Conservation (phyloP, 2,329 filamentous ascomycete species). For the Sarocladium brachiariae region DNA sequence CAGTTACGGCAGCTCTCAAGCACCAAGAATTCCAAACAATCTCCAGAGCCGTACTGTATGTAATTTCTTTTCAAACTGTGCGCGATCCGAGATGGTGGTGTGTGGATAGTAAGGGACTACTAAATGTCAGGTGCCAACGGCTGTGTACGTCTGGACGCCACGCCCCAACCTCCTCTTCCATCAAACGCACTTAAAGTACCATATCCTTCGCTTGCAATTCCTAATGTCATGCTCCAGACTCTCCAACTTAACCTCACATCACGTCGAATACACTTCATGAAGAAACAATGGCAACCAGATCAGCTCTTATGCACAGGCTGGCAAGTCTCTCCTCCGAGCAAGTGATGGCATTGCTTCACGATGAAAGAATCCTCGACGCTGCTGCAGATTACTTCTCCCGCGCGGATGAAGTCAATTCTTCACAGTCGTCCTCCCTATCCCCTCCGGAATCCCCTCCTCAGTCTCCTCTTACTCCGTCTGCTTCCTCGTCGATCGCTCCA, state of each 20-base stretch:
- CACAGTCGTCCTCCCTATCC: not conserved
- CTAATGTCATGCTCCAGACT: not conserved
- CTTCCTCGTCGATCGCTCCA: not conserved
- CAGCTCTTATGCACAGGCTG: conserved; percentile 8
- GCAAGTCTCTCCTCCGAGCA: not conserved
- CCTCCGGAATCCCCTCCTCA: not conserved
- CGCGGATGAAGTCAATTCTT: not conserved
- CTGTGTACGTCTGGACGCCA: not conserved
- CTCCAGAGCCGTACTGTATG: not conserved
- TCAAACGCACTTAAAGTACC: not conserved
- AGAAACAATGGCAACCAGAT: not conserved
- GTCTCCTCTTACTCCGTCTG: not conserved
- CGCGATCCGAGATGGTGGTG: not conserved
- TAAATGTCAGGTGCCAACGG: not conserved
- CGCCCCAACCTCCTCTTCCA: not conserved
- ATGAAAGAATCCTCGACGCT: conserved; percentile 1
- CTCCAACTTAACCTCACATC: not conserved
- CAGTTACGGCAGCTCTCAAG: not conserved
- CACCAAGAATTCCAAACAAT: not conserved
- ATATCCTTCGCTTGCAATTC: not conserved
- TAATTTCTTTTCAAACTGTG: not conserved
- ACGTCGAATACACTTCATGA: not conserved
- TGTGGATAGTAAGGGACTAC: not conserved
- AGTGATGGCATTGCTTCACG: not conserved
- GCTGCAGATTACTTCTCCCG: conserved; percentile 5